phyloP scores from a whole-genome alignment of 495 filamentous ascomycete genomes.

The Trichodelitschia bisporula region DNA sequence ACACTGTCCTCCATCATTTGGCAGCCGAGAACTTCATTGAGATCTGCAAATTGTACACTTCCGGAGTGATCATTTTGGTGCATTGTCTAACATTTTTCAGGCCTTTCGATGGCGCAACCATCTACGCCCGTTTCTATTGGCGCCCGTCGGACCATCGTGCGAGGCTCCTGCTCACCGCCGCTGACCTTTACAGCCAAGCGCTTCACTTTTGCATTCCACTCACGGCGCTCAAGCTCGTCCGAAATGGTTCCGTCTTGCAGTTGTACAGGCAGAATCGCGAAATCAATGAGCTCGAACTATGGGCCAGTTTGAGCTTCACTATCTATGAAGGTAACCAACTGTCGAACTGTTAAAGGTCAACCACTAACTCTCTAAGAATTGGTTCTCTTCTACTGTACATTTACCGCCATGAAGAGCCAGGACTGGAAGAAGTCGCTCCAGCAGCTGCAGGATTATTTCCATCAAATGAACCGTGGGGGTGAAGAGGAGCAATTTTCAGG shows the following conservation, averaged over 20 bases:
- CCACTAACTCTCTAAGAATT: conserved; percentile 21
- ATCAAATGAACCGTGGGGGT: conserved; percentile 33
- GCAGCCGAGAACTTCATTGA: conserved; percentile 12
- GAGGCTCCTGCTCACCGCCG: conserved; percentile 29
- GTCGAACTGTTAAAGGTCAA: conserved; percentile 1
- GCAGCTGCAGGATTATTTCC: conserved; percentile 18
- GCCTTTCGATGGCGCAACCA: conserved; percentile 23
- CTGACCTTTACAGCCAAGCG: conserved; percentile 12
- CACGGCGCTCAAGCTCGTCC: conserved; percentile 26
- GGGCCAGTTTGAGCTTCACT: conserved; percentile 31
- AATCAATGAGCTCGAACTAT: conserved; percentile 22
- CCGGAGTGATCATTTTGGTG: no score
- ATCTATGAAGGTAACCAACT: conserved; percentile 30
- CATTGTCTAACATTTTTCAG: no score
- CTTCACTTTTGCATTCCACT: conserved; percentile 26
- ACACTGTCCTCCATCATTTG: conserved; percentile 17
- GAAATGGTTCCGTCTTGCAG: conserved; percentile 26
- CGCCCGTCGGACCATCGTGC: conserved; percentile 27
- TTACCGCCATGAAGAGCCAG: conserved; percentile 48
- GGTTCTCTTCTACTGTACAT: conserved; percentile 57
- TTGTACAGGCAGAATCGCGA: conserved; percentile 23
- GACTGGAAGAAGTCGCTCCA: conserved; percentile 28
- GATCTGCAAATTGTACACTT: conserved; percentile 23
- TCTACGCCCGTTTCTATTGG: conserved; percentile 30
- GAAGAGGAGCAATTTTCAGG: conserved; percentile 47